phyloP scores from a whole-genome alignment of 2,329 filamentous ascomycete genomes.

The Tolypocladium tundrense region DNA sequence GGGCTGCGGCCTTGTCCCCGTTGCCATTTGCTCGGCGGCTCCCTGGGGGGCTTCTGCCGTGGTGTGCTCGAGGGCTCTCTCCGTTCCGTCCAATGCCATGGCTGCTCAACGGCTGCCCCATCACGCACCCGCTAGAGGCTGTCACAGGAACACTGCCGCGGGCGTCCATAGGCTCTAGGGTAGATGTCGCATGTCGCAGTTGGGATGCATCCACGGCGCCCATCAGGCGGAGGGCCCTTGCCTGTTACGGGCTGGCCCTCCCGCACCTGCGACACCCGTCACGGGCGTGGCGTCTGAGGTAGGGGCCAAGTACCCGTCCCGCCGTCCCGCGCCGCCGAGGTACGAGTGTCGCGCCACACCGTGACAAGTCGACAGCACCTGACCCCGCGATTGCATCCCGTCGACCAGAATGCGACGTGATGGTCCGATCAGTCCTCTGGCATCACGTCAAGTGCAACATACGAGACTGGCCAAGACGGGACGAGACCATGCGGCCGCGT shows the following conservation, averaged over 20 bases:
- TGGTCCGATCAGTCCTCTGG: conserved; percentile 4
- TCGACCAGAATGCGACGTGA: conserved; percentile 6
- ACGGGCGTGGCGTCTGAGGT: background rate
- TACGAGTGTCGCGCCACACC: background rate
- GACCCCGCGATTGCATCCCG: conserved; percentile 4
- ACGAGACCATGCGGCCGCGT: background rate
- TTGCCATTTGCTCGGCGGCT: background rate
- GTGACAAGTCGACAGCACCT: conserved; percentile 1
- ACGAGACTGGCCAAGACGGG: background rate
- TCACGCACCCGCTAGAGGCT: conserved; percentile 1
- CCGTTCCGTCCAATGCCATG: background rate
- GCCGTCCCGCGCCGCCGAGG: background rate
- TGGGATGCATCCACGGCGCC: conserved; percentile 4
- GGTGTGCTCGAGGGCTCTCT: conserved; percentile 1
- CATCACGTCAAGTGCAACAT: background rate
- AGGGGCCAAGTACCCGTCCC: background rate
- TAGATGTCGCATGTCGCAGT: background rate
- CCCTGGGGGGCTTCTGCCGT: background rate
- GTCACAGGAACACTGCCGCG: conserved; percentile 10
- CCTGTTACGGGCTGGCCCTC: conserved; percentile 6
- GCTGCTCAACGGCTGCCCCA: background rate
- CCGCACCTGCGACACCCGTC: conserved; percentile 2
- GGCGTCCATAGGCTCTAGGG: conserved; percentile 6
- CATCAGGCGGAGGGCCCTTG: conserved; percentile 8
- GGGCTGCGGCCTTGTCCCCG: background rate